Conservation (phyloP, 495 filamentous ascomycete species). For the Lindgomyces ingoldianus region DNA sequence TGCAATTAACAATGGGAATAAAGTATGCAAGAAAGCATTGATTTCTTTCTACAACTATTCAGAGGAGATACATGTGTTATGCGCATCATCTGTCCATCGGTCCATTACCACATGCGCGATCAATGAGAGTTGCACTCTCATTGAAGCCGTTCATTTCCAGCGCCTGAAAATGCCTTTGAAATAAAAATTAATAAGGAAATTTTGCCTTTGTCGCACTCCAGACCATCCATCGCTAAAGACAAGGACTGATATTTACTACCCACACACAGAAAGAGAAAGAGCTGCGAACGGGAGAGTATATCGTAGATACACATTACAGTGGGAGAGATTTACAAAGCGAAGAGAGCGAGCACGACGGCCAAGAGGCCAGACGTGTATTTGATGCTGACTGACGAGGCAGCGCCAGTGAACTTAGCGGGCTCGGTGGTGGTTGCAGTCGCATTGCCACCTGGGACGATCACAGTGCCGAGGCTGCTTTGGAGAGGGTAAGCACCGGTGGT, state of each 20-base stretch:
- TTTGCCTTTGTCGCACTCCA: not conserved
- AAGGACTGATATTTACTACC: not conserved
- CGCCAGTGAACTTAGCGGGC: slow-evolving; percentile 39
- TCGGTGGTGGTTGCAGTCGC: not conserved
- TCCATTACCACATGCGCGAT: too few relatives aligned
- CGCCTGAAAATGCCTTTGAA: too few relatives aligned
- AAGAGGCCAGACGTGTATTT: slow-evolving; percentile 27
- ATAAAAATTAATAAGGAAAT: not conserved
- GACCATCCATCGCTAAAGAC: not conserved
- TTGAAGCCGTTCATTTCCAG: too few relatives aligned
- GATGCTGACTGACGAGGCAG: slow-evolving; percentile 32
- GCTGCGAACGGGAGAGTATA: not conserved
- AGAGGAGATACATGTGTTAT: too few relatives aligned
- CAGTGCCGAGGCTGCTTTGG: slow-evolving; percentile 31
- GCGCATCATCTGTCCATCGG: too few relatives aligned
- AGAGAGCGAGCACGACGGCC: slow-evolving; percentile 38
- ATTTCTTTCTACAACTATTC: too few relatives aligned
- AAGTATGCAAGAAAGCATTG: too few relatives aligned
- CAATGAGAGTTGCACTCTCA: too few relatives aligned
- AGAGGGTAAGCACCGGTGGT: slow-evolving; percentile 34
- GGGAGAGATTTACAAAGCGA: slow-evolving; percentile 38
- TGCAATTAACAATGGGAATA: too few relatives aligned
- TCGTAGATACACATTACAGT: slow-evolving; percentile 22
- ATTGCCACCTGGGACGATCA: slow-evolving; percentile 14
- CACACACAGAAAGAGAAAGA: too few relatives aligned